Conservation (phyloP, 768 basidiomycete species). For the Lactarius quietus region DNA sequence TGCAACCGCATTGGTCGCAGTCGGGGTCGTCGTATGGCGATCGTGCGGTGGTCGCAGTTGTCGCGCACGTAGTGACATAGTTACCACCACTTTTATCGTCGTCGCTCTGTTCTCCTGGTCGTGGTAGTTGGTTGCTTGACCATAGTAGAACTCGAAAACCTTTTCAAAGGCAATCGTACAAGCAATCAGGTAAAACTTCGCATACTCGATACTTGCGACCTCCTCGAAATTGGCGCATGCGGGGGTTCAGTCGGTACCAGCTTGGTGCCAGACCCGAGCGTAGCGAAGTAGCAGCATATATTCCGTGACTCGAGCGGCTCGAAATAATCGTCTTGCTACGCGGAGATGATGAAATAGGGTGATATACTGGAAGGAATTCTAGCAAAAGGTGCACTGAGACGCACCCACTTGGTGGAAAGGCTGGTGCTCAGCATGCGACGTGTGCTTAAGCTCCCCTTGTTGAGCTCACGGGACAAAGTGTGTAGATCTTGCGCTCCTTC, state of each 20-base stretch:
- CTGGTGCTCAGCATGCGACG: slow-evolving; percentile 2
- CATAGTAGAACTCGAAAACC: not conserved
- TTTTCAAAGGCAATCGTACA: not conserved
- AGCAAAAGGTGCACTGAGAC: not conserved
- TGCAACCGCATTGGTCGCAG: no score
- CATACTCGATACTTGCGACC: slow-evolving; percentile 32
- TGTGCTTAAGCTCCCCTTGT: slow-evolving; percentile 5
- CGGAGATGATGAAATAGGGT: not conserved
- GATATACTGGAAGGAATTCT: not conserved
- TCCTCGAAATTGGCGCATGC: slow-evolving; percentile 29
- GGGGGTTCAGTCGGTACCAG: slow-evolving; percentile 27
- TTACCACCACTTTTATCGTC: no score
- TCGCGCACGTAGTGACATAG: no score
- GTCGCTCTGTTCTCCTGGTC: no score
- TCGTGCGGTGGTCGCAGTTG: no score
- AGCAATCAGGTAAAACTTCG: slow-evolving; percentile 2
- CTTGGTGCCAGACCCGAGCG: slow-evolving; percentile 28
- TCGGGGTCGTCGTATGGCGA: no score
- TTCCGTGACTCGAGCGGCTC: slow-evolving; percentile 31
- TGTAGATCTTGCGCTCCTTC: slow-evolving; percentile 13
- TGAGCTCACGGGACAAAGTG: not conserved
- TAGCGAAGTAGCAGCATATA: slow-evolving; percentile 29
- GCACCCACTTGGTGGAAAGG: slow-evolving; percentile 20
- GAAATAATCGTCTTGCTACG: slow-evolving; percentile 30
- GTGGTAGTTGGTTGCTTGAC: not conserved